Conservation (phyloP, 352 stramenopile genomes). For the Phytophthora capsici region DNA sequence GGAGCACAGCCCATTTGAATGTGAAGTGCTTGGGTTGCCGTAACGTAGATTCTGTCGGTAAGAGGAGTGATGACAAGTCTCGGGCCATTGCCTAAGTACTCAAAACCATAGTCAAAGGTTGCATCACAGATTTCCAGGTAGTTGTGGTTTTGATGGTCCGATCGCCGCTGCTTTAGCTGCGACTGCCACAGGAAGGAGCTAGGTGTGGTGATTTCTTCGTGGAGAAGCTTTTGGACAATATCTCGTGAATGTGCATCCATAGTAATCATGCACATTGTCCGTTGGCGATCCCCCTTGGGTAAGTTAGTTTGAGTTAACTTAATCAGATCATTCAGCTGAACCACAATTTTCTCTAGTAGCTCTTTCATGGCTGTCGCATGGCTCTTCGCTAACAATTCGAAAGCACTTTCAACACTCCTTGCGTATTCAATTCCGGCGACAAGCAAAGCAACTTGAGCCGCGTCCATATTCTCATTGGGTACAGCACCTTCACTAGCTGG, state of each 20-base stretch:
- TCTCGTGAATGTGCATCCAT: slow-evolving; percentile 94
- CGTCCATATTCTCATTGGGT: slow-evolving; percentile 75
- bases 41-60: slow-evolving; percentile 96
- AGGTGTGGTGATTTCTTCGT: slow-evolving; percentile 76
- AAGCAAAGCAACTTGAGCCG: slow-evolving; percentile 92
- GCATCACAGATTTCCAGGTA: slow-evolving; percentile 92
- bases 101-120: slow-evolving; percentile 94
- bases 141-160: slow-evolving; percentile 54
- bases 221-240: slow-evolving; percentile 92
- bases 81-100: slow-evolving; percentile 95
- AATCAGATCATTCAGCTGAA: slow-evolving; percentile 94
- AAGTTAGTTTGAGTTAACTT: slow-evolving; percentile 88
- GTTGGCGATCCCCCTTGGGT: slow-evolving; percentile 86
- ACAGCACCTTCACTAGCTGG: slow-evolving; percentile 21
- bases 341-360: slow-evolving; percentile 82
- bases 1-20: slow-evolving; percentile 96
- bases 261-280: slow-evolving; percentile 96
- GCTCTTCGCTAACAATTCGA: slow-evolving; percentile 68
- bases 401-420: slow-evolving; percentile 83
- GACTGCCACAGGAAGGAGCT: slow-evolving; percentile 94
- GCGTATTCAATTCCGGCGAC: slow-evolving; percentile 92
- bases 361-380: slow-evolving; percentile 87
- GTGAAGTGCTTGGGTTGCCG: slow-evolving; percentile 93
- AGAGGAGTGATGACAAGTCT: slow-evolving; percentile 95
- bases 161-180: slow-evolving; percentile 89